Evolutionary conservation across 2,329 filamentous ascomycete species (phyloP).

Genomic region (Alternaria atra): DNA sequence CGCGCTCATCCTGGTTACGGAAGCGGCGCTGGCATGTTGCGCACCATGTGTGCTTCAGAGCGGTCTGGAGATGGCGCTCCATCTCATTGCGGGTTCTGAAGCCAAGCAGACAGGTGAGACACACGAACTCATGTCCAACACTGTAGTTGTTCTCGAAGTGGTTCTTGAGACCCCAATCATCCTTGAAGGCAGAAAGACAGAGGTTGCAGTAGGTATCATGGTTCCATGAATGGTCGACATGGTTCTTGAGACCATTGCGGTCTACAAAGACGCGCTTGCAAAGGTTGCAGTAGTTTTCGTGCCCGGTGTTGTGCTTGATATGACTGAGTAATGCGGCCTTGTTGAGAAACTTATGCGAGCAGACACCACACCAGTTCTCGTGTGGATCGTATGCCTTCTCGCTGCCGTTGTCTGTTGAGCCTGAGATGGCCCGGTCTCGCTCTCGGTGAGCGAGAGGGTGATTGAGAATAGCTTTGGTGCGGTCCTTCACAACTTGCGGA

Average conservation of each 20-base stretch:
- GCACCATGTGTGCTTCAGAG: slow-evolving; percentile 43
- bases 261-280: slow-evolving; percentile 48
- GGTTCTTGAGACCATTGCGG: slow-evolving; percentile 46
- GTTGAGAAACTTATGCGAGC: slow-evolving; percentile 32
- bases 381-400: slow-evolving; percentile 28
- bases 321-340: slow-evolving; percentile 37
- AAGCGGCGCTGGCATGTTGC: slow-evolving; percentile 39
- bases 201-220: slow-evolving; percentile 45
- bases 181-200: slow-evolving; percentile 46
- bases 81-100: slow-evolving; percentile 34
- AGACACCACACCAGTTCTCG: slow-evolving; percentile 48
- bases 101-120: slow-evolving; percentile 40
- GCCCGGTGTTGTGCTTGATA: slow-evolving; percentile 35
- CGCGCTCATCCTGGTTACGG: slow-evolving; percentile 41
- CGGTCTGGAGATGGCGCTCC: slow-evolving; percentile 34
- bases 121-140: slow-evolving; percentile 40
- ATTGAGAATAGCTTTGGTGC: neutral
- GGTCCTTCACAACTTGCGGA: slow-evolving; percentile 22
- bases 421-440: slow-evolving; percentile 16
- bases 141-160: slow-evolving; percentile 47
- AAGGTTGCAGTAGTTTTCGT: slow-evolving; percentile 48
- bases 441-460: neutral
- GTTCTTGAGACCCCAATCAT: slow-evolving; percentile 43
- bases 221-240: slow-evolving; percentile 41
- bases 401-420: slow-evolving; percentile 13